These are phyloP conservation scores for Nakazawaea laoshanensis DNA, from an alignment of 805 yeast species.

Conservation along the genomic window DNA sequence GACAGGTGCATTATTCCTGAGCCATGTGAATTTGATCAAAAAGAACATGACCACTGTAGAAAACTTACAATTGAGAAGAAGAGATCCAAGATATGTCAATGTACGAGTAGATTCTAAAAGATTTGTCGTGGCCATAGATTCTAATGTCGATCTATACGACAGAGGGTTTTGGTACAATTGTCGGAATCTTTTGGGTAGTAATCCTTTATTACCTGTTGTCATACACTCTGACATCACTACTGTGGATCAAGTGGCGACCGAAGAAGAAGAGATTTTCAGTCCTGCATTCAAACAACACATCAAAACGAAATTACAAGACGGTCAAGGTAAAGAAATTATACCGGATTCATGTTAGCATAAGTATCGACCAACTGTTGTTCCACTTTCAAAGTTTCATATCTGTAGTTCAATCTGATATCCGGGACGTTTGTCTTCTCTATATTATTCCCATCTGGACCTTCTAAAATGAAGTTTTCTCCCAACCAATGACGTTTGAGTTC, in stretches of 20 bases:
- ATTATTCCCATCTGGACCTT: slow-evolving; percentile 76
- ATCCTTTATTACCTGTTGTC: too few species aligned
- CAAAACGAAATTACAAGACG: slow-evolving; percentile 18
- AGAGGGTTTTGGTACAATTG: slow-evolving; percentile 29
- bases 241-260: too few species aligned
- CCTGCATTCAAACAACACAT: slow-evolving; percentile 15
- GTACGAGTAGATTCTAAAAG: slow-evolving; percentile 25
- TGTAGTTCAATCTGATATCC: slow-evolving; percentile 71
- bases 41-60: slow-evolving; percentile 54
- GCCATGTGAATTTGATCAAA: slow-evolving; percentile 36
- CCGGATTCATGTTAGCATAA: slow-evolving; percentile 30
- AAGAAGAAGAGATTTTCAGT: slow-evolving; percentile 19
- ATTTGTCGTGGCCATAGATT: slow-evolving; percentile 25
- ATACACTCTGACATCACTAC: too few species aligned
- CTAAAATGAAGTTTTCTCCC: slow-evolving; percentile 50
- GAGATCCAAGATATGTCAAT: slow-evolving; percentile 32
- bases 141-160: slow-evolving; percentile 26
- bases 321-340: slow-evolving; percentile 12
- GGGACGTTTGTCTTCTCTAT: slow-evolving; percentile 96
- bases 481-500: slow-evolving; percentile 87
- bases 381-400: slow-evolving; percentile 70
- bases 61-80: slow-evolving; percentile 31
- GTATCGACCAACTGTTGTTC: slow-evolving; percentile 62
- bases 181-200: slow-evolving; percentile 21
- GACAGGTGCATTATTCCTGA: slow-evolving; percentile 29